A percentile compares a stretch with the other conserved stretches of the same genome.
phyloP scores from a whole-genome alignment of 768 basidiomycete genomes.

The Serendipita sp. region DNA sequence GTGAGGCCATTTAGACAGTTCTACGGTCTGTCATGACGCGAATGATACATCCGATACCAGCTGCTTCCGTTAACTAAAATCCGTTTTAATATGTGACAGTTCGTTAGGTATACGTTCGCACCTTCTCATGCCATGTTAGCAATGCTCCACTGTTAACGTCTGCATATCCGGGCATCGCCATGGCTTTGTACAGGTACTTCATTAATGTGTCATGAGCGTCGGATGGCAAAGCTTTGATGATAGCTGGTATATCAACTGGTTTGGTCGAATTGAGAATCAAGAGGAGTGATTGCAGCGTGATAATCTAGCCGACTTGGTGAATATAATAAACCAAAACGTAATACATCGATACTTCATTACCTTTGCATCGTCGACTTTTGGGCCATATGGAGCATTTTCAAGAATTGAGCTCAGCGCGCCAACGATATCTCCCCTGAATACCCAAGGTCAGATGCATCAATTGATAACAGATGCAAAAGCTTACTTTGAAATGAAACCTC shows the following conservation, averaged over 20 bases:
- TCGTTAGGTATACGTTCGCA: slow-evolving; percentile 17
- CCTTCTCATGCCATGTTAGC: slow-evolving; percentile 95
- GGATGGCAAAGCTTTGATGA: slow-evolving; percentile 54
- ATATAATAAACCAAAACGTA: background rate
- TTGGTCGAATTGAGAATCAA: slow-evolving; percentile 91
- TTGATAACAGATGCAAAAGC: slow-evolving; percentile 15
- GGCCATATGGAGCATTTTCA: slow-evolving; percentile 76
- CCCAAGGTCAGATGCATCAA: background rate
- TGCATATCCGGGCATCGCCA: slow-evolving; percentile 48
- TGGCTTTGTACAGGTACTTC: slow-evolving; percentile 98
- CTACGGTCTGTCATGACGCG: slow-evolving; percentile 60
- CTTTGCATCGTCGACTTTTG: slow-evolving; percentile 78
- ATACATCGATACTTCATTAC: slow-evolving; percentile 25
- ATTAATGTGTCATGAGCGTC: slow-evolving; percentile 81
- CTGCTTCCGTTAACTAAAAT: slow-evolving; percentile 71
- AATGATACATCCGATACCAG: slow-evolving; percentile 90
- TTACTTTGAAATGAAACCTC: slow-evolving; percentile 58
- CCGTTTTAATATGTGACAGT: slow-evolving; percentile 3
- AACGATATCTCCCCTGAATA: slow-evolving; percentile 51
- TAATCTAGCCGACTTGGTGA: slow-evolving; percentile 29
- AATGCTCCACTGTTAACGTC: slow-evolving; percentile 52
- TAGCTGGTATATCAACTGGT: slow-evolving; percentile 62
- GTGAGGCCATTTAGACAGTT: slow-evolving; percentile 23
- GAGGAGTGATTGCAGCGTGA: slow-evolving; percentile 65
- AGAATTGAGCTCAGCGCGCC: slow-evolving; percentile 58